phyloP scores from a whole-genome alignment of 257 asterid genomes.

The Nicotiana undulata region DNA sequence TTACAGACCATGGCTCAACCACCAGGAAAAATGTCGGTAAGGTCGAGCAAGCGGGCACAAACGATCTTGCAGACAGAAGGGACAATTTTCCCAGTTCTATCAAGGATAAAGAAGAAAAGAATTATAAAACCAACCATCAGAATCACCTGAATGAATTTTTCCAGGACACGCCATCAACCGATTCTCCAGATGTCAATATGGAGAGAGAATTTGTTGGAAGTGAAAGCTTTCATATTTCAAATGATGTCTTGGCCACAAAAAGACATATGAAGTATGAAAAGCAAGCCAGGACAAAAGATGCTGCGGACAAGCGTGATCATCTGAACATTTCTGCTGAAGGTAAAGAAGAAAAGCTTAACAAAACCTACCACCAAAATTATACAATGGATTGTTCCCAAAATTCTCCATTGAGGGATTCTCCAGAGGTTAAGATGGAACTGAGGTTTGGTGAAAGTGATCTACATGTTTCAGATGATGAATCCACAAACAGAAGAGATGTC shows the following conservation, averaged over 20 bases:
- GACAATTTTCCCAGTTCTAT: neutral
- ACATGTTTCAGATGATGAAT: slow-evolving; percentile 1
- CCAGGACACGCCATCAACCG: neutral
- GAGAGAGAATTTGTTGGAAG: neutral
- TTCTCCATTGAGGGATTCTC: neutral
- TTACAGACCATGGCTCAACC: neutral
- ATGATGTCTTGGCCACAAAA: neutral
- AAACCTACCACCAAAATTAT: neutral
- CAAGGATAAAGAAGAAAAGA: neutral
- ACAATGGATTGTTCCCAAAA: neutral
- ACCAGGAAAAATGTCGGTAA: neutral
- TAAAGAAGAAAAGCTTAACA: neutral
- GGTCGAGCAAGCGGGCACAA: neutral
- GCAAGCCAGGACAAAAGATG: neutral
- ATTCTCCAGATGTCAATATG: slow-evolving; percentile 1
- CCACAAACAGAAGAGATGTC: neutral
- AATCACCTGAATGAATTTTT: neutral
- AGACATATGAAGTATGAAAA: neutral
- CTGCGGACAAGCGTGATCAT: neutral
- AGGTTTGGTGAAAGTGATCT: neutral
- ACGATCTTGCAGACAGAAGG: slow-evolving; percentile 5
- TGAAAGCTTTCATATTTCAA: slow-evolving; percentile 1
- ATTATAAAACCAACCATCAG: neutral
- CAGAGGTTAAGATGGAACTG: neutral
- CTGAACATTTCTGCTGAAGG: neutral